Evolutionary conservation across 1,284 basidiomycete species (phyloP).

Genomic region (Rhodotorula sp.): DNA sequence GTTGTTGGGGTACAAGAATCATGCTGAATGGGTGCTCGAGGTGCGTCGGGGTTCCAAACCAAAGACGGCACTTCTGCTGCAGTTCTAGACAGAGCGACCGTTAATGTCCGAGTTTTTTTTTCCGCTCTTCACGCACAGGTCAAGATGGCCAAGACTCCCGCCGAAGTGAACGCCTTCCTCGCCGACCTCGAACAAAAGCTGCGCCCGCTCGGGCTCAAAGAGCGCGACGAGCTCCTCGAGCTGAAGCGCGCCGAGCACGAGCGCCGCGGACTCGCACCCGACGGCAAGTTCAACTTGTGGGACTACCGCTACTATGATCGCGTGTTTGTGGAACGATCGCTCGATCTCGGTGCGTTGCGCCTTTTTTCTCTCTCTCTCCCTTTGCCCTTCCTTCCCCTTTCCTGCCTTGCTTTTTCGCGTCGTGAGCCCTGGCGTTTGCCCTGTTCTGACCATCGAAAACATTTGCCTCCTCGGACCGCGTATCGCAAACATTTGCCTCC

Average conservation of each 20-base stretch:
- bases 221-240: constrained; percentile 63
- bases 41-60: constrained; percentile 28
- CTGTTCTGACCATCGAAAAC: too few relatives aligned
- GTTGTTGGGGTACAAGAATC: constrained; percentile 69
- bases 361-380: background rate
- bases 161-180: constrained; percentile 63
- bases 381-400: too few relatives aligned
- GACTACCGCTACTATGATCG: constrained; percentile 49
- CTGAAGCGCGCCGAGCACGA: constrained; percentile 70
- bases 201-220: constrained; percentile 66
- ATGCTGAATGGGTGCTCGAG: constrained; percentile 77
- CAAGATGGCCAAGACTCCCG: constrained; percentile 75
- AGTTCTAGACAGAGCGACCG: too few relatives aligned
- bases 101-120: too few relatives aligned
- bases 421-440: too few relatives aligned
- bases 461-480: too few relatives aligned
- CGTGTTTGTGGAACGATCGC: background rate
- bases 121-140: too few relatives aligned
- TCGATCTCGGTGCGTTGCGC: constrained; percentile 9
- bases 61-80: too few relatives aligned
- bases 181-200: constrained; percentile 69
- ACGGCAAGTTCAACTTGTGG: constrained; percentile 22
- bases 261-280: constrained; percentile 56
- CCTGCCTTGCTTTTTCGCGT: too few relatives aligned
- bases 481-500: too few relatives aligned